phyloP scores from a whole-genome alignment of 768 basidiomycete genomes.

The Hortiboletus campestris region DNA sequence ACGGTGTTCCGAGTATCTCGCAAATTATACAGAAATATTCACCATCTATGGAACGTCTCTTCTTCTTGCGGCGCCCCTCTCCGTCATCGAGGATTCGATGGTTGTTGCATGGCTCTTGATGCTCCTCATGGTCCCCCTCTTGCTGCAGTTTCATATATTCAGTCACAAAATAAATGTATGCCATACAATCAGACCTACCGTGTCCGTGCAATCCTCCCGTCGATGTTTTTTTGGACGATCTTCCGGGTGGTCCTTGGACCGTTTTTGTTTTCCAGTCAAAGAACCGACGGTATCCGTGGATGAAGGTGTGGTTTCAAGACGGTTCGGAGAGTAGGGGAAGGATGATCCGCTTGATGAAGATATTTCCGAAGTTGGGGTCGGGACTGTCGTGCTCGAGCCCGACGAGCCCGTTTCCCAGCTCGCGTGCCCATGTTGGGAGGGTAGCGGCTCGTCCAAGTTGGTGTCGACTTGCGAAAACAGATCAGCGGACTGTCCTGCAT shows the following conservation, averaged over 20 bases:
- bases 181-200: neutral
- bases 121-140: neutral
- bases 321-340: neutral
- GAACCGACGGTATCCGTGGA: too few species aligned
- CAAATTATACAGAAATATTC: neutral
- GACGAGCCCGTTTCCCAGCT: neutral
- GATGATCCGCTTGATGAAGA: neutral
- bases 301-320: neutral
- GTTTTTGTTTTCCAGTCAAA: neutral
- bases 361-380: neutral
- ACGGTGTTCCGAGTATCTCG: neutral
- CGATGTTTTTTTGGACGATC: neutral
- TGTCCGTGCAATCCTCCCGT: too few species aligned
- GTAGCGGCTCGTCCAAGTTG: neutral
- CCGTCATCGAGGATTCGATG: neutral
- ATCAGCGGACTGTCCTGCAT: neutral
- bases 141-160: neutral
- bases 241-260: too few species aligned
- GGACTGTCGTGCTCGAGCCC: neutral
- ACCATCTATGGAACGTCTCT: neutral
- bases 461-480: neutral
- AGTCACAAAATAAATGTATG: neutral
- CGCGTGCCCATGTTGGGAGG: neutral
- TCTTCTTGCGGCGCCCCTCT: neutral
- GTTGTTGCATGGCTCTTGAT: neutral